Conservation (phyloP, 163 green algal species). For the Chlorella variabilis region DNA sequence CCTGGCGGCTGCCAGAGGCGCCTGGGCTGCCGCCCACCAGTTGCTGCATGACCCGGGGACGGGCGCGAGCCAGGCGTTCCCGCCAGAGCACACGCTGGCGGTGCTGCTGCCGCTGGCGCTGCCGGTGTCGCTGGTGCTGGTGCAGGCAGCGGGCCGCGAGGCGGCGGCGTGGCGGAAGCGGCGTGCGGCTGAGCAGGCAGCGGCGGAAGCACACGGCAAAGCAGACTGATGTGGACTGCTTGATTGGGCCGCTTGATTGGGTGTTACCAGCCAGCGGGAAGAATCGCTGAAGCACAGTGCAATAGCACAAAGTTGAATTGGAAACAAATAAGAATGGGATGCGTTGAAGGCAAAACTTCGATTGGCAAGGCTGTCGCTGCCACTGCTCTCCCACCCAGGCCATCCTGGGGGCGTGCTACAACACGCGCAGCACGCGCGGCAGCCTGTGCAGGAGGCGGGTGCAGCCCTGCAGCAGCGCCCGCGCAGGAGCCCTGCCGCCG, state of each 20-base stretch:
- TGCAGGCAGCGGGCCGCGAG: constrained; percentile 17
- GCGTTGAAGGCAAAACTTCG: too few relatives aligned
- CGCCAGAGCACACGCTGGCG: constrained; percentile 32
- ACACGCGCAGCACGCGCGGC: constrained; percentile 1
- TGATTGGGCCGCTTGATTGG: too few relatives aligned
- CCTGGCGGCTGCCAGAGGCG: not conserved
- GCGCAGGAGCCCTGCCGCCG: not conserved
- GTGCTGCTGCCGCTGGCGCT: constrained; percentile 44
- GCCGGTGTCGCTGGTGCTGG: constrained; percentile 30
- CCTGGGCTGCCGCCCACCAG: not conserved
- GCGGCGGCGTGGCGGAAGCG: not conserved
- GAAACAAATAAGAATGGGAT: too few relatives aligned
- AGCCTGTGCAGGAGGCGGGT: constrained; percentile 13
- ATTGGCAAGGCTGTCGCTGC: too few relatives aligned
- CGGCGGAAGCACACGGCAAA: not conserved
- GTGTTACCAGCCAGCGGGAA: too few relatives aligned
- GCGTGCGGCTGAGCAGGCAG: not conserved
- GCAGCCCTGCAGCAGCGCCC: constrained; percentile 20
- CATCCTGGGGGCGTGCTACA: too few relatives aligned
- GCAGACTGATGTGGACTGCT: not conserved
- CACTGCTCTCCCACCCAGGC: too few relatives aligned
- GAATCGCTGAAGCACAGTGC: too few relatives aligned
- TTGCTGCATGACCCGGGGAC: constrained; percentile 17
- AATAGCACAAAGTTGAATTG: too few relatives aligned
- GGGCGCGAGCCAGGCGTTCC: constrained; percentile 17